Conservation (phyloP, 1,139 yeast genomes). For the Oligophagozyma castellii region DNA sequence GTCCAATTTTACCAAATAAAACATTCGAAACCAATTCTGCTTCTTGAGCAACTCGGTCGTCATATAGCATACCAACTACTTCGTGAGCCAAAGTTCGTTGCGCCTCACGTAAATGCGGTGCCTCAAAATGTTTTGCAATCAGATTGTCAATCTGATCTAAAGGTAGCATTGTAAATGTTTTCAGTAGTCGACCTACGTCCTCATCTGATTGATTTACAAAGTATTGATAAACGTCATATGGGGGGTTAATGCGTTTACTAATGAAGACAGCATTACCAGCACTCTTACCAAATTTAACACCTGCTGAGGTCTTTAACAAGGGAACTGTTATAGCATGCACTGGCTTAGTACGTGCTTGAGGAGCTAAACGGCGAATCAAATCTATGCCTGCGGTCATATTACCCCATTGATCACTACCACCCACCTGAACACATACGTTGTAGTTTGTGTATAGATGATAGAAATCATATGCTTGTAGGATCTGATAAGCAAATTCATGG, state of each 20-base stretch:
- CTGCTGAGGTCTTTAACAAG: slow-evolving; percentile 71
- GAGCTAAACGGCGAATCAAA: slow-evolving; percentile 51
- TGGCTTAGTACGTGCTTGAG: slow-evolving; percentile 17
- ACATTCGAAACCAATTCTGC: slow-evolving; percentile 53
- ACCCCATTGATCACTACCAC: slow-evolving; percentile 99
- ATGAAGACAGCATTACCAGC: slow-evolving; percentile 96
- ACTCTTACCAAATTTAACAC: slow-evolving; percentile 92
- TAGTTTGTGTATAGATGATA: slow-evolving; percentile 58
- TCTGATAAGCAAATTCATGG: slow-evolving; percentile 86
- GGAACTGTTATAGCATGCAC: slow-evolving; percentile 85
- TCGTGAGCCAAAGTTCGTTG: slow-evolving; percentile 72
- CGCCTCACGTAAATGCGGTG: slow-evolving; percentile 55
- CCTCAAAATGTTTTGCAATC: slow-evolving; percentile 35
- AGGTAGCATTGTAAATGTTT: slow-evolving; percentile 71
- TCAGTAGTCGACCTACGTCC: slow-evolving; percentile 54
- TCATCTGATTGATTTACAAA: slow-evolving; percentile 72
- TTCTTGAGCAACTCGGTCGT: slow-evolving; percentile 52
- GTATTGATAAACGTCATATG: slow-evolving; percentile 77
- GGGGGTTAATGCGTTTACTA: slow-evolving; percentile 54
- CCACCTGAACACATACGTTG: slow-evolving; percentile 65
- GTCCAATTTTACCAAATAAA: slow-evolving; percentile 45
- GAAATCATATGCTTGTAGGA: slow-evolving; percentile 88
- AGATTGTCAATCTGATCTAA: slow-evolving; percentile 39
- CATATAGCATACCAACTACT: slow-evolving; percentile 79
- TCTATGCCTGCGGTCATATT: slow-evolving; percentile 95